A percentile compares a stretch with the other conserved stretches of the same genome.
These are phyloP conservation scores for Bidens hawaiensis DNA, from an alignment of 140 eudicot species.

Conservation along the genomic window DNA sequence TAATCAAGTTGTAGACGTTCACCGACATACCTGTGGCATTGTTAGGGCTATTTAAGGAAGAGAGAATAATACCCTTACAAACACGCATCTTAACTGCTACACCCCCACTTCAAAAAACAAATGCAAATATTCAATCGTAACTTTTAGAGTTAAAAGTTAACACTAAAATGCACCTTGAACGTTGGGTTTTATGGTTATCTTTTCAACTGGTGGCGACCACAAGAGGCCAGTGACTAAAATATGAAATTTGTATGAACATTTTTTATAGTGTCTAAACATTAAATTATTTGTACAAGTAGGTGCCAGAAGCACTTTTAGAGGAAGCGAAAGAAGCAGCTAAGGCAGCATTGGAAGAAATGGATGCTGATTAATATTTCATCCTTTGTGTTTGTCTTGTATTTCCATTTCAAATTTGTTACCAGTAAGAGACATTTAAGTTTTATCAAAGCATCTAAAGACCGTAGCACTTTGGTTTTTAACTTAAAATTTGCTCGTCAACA, in stretches of 20 bases:
- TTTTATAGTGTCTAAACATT: neutral
- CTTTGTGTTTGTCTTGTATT: neutral
- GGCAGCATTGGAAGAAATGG: conserved; percentile 96
- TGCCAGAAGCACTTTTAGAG: conserved; percentile 80
- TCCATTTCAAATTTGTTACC: conserved; percentile 5
- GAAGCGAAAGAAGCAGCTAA: conserved; percentile 93
- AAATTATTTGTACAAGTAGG: conserved; percentile 31
- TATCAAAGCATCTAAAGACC: conserved; percentile 12
- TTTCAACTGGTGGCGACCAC: neutral
- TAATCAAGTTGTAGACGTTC: neutral
- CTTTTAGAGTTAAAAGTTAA: too few species aligned
- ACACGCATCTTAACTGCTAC: too few species aligned
- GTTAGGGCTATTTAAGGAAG: too few species aligned
- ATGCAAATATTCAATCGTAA: too few species aligned
- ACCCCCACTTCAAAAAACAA: too few species aligned
- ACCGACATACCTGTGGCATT: neutral
- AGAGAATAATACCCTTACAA: too few species aligned
- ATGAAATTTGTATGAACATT: too few species aligned
- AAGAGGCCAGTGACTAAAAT: too few species aligned
- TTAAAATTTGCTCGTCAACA: neutral
- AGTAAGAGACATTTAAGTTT: neutral
- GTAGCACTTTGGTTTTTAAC: conserved; percentile 12
- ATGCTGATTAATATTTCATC: conserved; percentile 62
- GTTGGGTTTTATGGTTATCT: neutral
- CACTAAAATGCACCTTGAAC: neutral